These are phyloP conservation scores for Diaporthe citrichinensis DNA, from an alignment of 2,329 filamentous ascomycete species.

Conservation along the genomic window DNA sequence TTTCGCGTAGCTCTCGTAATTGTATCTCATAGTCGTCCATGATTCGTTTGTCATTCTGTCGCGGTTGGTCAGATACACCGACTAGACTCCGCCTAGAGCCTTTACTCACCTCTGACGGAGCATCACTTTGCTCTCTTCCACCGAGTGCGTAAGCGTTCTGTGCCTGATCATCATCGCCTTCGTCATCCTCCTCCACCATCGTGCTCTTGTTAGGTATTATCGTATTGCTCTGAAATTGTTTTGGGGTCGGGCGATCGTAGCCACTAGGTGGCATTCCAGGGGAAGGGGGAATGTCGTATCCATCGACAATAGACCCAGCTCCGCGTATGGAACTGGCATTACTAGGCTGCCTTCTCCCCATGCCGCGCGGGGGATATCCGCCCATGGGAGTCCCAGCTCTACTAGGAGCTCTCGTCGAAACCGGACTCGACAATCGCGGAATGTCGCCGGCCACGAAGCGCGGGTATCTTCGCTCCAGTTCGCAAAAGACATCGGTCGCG, in stretches of 20 bases:
- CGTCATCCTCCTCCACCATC: constrained; percentile 96
- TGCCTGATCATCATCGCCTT: constrained; percentile 71
- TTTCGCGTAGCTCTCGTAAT: constrained; percentile 80
- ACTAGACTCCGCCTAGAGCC: not conserved
- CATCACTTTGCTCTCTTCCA: constrained; percentile 48
- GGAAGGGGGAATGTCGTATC: constrained; percentile 71
- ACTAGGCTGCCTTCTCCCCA: constrained; percentile 69
- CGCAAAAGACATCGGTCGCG: constrained; percentile 95
- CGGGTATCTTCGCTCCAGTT: constrained; percentile 91
- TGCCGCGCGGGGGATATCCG: constrained; percentile 64
- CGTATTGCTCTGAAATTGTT: constrained; percentile 94
- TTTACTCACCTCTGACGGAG: constrained; percentile 56
- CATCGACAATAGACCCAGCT: constrained; percentile 53
- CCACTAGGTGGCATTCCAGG: constrained; percentile 73
- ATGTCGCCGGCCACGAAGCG: constrained; percentile 80
- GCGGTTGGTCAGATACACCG: constrained; percentile 8
- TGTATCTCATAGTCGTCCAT: constrained; percentile 86
- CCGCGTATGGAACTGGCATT: constrained; percentile 73
- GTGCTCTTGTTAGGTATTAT: constrained; percentile 98
- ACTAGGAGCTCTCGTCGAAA: constrained; percentile 73
- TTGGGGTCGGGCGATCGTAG: constrained; percentile 83
- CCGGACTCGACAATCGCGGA: constrained; percentile 77
- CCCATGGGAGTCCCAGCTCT: constrained; percentile 72
- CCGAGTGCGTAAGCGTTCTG: constrained; percentile 69
- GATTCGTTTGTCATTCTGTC: constrained; percentile 76